Evolutionary conservation across 169 alveolate species (phyloP).

Genomic region (Cryptosporidium ubiquitum): DNA sequence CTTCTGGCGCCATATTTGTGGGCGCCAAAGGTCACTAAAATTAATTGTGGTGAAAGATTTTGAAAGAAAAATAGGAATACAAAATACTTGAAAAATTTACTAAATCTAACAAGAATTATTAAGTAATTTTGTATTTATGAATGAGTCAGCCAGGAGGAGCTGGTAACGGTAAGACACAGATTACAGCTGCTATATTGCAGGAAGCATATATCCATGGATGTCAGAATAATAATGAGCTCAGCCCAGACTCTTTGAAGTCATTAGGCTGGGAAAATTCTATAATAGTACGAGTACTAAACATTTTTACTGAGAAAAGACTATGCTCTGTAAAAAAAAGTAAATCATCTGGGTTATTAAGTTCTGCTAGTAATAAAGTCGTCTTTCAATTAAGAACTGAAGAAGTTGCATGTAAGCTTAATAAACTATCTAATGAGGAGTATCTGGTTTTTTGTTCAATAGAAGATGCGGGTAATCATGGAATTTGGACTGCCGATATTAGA

Average conservation of each 20-base stretch:
- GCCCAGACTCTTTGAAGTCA: slow-evolving; percentile 57
- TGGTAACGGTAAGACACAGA: slow-evolving; percentile 9
- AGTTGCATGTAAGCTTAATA: slow-evolving; percentile 83
- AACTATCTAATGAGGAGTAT: slow-evolving; percentile 87
- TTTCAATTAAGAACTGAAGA: slow-evolving; percentile 84
- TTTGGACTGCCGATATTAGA: slow-evolving; percentile 92
- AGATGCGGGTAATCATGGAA: slow-evolving; percentile 90
- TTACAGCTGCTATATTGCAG: slow-evolving; percentile 50
- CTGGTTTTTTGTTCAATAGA: slow-evolving; percentile 89
- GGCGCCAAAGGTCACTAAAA: not conserved
- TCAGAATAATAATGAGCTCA: slow-evolving; percentile 60
- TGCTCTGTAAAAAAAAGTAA: slow-evolving; percentile 77
- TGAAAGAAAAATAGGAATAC: not conserved
- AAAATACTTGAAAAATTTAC: not conserved
- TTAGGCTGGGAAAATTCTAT: slow-evolving; percentile 63
- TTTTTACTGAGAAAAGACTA: slow-evolving; percentile 78
- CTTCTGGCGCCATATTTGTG: not conserved
- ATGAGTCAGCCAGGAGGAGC: slow-evolving; percentile 32
- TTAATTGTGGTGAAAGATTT: not conserved
- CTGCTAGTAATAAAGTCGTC: slow-evolving; percentile 60
- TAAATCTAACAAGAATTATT: not conserved
- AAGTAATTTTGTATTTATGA: slow-evolving; percentile 17
- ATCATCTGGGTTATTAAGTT: slow-evolving; percentile 7
- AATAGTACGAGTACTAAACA: slow-evolving; percentile 77
- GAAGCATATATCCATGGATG: slow-evolving; percentile 73